These are phyloP conservation scores for Iris macrosiphon DNA, from an alignment of 106 monocot species.

Conservation along the genomic window DNA sequence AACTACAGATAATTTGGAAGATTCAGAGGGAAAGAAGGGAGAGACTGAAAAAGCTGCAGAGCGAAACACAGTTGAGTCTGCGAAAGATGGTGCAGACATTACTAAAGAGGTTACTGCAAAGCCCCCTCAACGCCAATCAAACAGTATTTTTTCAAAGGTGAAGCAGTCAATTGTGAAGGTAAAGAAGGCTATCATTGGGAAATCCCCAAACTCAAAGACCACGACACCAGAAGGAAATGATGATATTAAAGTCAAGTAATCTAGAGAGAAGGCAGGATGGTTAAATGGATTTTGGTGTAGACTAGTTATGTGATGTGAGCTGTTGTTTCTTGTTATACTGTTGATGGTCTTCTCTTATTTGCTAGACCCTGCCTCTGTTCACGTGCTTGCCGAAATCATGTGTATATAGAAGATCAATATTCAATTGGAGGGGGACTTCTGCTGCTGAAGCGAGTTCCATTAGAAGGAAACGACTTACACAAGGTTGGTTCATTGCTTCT, in stretches of 20 bases:
- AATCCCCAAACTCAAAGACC: conserved; percentile 37
- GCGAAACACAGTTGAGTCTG: neutral
- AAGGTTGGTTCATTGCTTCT: no score
- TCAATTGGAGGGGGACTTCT: no score
- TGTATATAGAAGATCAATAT: no score
- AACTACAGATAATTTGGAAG: no score
- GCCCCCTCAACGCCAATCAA: conserved; percentile 19
- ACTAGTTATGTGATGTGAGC: no score
- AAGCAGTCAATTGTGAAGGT: conserved; percentile 48
- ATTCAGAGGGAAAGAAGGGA: neutral
- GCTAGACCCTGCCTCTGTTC: neutral
- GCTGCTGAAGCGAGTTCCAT: no score
- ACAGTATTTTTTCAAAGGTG: conserved; percentile 43
- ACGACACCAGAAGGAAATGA: conserved; percentile 17
- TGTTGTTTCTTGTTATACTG: no score
- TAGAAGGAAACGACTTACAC: no score
- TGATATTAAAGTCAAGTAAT: conserved; percentile 6
- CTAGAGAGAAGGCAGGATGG: neutral
- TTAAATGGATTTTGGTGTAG: neutral
- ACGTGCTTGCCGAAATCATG: no score
- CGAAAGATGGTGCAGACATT: neutral
- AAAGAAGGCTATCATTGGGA: conserved; percentile 48
- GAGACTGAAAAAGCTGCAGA: conserved; percentile 2
- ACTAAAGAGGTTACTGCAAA: conserved; percentile 7
- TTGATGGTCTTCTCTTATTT: neutral